Percentiles rank a stretch among this genome's conserved stretches.
Evolutionary conservation across 2,329 filamentous ascomycete genomes (phyloP).

Genomic region (Colletotrichum simmondsii): DNA sequence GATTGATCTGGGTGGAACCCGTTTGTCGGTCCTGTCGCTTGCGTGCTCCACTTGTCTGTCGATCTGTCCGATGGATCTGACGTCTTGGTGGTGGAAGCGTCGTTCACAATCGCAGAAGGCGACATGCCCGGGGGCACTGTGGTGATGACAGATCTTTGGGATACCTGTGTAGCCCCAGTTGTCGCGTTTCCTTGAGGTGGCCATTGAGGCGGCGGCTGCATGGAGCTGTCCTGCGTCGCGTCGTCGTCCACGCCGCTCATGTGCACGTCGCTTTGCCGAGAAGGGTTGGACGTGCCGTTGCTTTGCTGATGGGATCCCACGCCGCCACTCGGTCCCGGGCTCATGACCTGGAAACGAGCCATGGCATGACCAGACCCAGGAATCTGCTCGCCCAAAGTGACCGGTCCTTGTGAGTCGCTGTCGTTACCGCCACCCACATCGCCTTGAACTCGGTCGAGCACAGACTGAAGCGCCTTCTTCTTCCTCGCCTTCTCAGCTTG

Average conservation of each 20-base stretch:
- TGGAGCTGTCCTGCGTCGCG: slow-evolving; percentile 57
- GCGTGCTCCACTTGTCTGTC: slow-evolving; percentile 75
- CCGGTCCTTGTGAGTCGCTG: slow-evolving; percentile 65
- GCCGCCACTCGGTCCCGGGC: slow-evolving; percentile 68
- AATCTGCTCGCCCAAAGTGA: slow-evolving; percentile 73
- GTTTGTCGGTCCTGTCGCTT: slow-evolving; percentile 70
- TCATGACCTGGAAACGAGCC: slow-evolving; percentile 65
- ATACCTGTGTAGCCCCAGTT: slow-evolving; percentile 66
- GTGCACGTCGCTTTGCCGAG: slow-evolving; percentile 64
- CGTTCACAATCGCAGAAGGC: slow-evolving; percentile 75
- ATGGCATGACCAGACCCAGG: slow-evolving; percentile 63
- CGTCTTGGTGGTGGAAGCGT: slow-evolving; percentile 94
- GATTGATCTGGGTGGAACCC: slow-evolving; percentile 64
- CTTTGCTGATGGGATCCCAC: slow-evolving; percentile 55
- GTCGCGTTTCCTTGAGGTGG: slow-evolving; percentile 48
- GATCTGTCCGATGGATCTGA: slow-evolving; percentile 75
- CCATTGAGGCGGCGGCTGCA: slow-evolving; percentile 58
- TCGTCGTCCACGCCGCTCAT: slow-evolving; percentile 69
- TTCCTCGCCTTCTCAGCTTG: slow-evolving; percentile 71
- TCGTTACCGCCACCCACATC: slow-evolving; percentile 63
- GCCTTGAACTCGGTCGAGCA: slow-evolving; percentile 60
- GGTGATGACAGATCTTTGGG: slow-evolving; percentile 72
- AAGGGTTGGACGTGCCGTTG: slow-evolving; percentile 67
- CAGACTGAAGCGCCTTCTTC: slow-evolving; percentile 69
- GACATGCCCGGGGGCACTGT: slow-evolving; percentile 67